Conservation (phyloP, 768 basidiomycete genomes). For the Boletus vinaceobasis region DNA sequence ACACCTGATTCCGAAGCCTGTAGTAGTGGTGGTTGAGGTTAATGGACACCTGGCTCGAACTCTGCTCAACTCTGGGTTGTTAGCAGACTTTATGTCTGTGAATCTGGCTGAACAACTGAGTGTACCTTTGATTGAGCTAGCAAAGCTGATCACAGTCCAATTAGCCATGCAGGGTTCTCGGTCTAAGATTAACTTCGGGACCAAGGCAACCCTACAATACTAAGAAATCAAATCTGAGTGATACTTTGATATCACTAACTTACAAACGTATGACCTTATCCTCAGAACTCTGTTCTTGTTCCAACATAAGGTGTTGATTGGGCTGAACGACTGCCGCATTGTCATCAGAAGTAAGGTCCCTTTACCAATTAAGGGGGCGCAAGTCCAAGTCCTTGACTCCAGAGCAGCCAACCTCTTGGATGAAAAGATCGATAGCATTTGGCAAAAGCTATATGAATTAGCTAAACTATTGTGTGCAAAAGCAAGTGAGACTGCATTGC, state of each 20-base stretch:
- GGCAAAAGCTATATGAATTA: not conserved
- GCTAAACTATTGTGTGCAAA: not conserved
- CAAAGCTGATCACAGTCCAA: slow-evolving; percentile 20
- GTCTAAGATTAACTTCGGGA: slow-evolving; percentile 3
- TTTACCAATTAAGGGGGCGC: not conserved
- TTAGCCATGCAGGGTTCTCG: slow-evolving; percentile 31
- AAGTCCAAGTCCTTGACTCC: not conserved
- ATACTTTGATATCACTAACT: too few relatives aligned
- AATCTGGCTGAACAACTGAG: slow-evolving; percentile 19
- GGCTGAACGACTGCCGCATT: too few relatives aligned
- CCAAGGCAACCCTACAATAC: too few relatives aligned
- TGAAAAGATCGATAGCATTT: not conserved
- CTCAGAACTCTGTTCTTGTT: too few relatives aligned
- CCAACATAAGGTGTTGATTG: too few relatives aligned
- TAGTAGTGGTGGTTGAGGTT: slow-evolving; percentile 8
- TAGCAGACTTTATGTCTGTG: slow-evolving; percentile 31
- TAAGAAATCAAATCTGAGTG: too few relatives aligned
- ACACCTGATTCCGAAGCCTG: slow-evolving; percentile 5
- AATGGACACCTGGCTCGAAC: slow-evolving; percentile 21
- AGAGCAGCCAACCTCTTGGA: not conserved
- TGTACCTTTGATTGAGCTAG: too few relatives aligned
- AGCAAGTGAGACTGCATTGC: not conserved
- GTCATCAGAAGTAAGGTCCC: too few relatives aligned
- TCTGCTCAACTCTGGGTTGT: slow-evolving; percentile 23
- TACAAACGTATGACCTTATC: too few relatives aligned